These are phyloP conservation scores for Erodium moschatum DNA, from an alignment of 441 rosid genomes.

Conservation along the genomic window DNA sequence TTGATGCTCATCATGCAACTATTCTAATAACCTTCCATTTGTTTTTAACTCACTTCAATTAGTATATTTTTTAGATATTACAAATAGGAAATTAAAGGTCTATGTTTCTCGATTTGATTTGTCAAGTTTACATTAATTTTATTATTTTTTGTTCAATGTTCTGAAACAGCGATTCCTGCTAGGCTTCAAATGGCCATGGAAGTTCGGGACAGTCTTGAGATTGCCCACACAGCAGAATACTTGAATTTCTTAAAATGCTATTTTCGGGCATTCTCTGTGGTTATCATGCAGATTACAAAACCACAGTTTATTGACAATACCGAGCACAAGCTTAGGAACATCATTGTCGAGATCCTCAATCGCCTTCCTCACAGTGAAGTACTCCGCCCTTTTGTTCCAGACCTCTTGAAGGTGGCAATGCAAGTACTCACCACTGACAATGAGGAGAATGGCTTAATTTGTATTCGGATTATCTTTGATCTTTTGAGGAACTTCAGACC, in stretches of 20 bases:
- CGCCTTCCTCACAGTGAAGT: conserved; percentile 97
- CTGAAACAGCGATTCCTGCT: conserved; percentile 53
- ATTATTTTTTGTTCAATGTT: conserved; percentile 16
- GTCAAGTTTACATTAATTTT: neutral
- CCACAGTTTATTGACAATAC: conserved; percentile 74
- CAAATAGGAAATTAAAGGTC: neutral
- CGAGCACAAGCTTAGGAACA: conserved; percentile 86
- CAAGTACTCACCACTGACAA: conserved; percentile 88
- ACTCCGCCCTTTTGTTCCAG: conserved; percentile 96
- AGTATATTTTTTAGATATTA: neutral
- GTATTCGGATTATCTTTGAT: conserved; percentile 87
- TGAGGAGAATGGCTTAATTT: conserved; percentile 90
- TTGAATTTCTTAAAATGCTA: conserved; percentile 86
- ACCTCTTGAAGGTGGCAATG: conserved; percentile 90
- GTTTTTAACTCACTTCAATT: neutral
- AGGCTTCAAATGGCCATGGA: conserved; percentile 88
- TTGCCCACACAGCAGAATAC: conserved; percentile 90
- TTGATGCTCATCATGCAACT: neutral
- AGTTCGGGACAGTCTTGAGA: conserved; percentile 90
- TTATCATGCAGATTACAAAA: conserved; percentile 73
- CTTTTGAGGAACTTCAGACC: conserved; percentile 91
- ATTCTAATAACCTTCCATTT: neutral
- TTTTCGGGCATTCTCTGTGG: conserved; percentile 69
- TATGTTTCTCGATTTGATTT: neutral
- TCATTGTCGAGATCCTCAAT: conserved; percentile 83